phyloP scores from a whole-genome alignment of 2,329 filamentous ascomycete genomes.

The Ceratocystis eucalypticola region DNA sequence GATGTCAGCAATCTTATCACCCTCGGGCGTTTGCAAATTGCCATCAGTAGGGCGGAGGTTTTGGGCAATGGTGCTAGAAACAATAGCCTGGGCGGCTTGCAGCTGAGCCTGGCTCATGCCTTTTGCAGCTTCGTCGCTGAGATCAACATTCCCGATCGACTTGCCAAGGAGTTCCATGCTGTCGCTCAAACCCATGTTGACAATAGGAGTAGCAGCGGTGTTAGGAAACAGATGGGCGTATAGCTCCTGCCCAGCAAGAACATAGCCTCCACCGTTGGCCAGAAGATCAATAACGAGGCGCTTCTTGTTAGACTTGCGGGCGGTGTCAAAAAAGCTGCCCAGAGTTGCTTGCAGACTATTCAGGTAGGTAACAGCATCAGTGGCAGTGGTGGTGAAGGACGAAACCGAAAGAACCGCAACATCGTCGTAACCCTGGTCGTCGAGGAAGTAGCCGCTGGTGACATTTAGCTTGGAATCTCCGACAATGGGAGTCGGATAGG shows the following conservation, averaged over 20 bases:
- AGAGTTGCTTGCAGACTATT: conserved; percentile 26
- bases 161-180: conserved; percentile 33
- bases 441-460: conserved; percentile 28
- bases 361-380: conserved; percentile 22
- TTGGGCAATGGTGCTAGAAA: conserved; percentile 32
- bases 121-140: conserved; percentile 21
- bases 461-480: conserved; percentile 24
- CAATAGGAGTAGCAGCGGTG: conserved; percentile 35
- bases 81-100: conserved; percentile 33
- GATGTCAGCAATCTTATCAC: conserved; percentile 24
- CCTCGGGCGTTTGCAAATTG: conserved; percentile 35
- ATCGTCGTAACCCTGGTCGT: conserved; percentile 27
- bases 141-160: conserved; percentile 25
- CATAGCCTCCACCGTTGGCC: conserved; percentile 45
- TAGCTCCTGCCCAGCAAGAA: conserved; percentile 48
- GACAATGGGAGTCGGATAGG: conserved; percentile 26
- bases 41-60: conserved; percentile 31
- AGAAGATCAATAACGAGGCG: conserved; percentile 47
- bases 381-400: conserved; percentile 22
- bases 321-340: conserved; percentile 22
- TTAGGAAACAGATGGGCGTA: conserved; percentile 45
- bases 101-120: conserved; percentile 28
- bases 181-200: conserved; percentile 38
- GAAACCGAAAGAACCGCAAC: conserved; percentile 26
- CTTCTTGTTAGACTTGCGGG: conserved; percentile 38